Percentiles rank a stretch among this genome's conserved stretches.
Conservation (phyloP, 257 asterid species). For the Anisodus tanguticus region DNA sequence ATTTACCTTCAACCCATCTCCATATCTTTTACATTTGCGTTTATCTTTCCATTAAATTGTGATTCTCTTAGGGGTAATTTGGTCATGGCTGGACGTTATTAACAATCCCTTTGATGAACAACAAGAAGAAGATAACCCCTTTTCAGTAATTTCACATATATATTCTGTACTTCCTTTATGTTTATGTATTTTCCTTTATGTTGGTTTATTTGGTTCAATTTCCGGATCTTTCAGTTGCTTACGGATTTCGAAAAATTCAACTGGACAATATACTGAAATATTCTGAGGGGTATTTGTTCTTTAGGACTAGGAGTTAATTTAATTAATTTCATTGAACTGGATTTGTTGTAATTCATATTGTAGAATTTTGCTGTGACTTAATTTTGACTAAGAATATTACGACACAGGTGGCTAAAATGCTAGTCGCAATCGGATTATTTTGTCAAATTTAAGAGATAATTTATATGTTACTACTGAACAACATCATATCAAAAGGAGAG, state of each 20-base stretch:
- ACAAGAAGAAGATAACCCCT: constrained; percentile 66
- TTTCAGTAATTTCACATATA: constrained; percentile 57
- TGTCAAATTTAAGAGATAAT: no score
- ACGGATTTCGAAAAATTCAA: not conserved
- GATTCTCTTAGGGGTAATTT: not conserved
- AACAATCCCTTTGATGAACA: constrained; percentile 82
- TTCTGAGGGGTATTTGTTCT: not conserved
- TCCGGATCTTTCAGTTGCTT: not conserved
- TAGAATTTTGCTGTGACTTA: not conserved
- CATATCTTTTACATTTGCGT: not conserved
- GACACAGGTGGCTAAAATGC: not conserved
- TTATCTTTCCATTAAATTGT: not conserved
- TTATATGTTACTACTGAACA: no score
- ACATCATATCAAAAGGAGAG: no score
- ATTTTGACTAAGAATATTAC: not conserved
- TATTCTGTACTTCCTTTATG: not conserved
- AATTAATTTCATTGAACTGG: not conserved
- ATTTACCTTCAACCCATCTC: constrained; percentile 27
- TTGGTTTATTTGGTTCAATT: not conserved
- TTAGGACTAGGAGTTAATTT: not conserved
- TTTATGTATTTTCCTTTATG: no score
- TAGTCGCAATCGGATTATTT: not conserved
- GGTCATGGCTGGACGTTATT: constrained; percentile 68
- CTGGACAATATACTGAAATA: not conserved
- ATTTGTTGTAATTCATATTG: not conserved